Evolutionary conservation across 352 stramenopile species (phyloP).

Genomic region (Phytophthora pisi): DNA sequence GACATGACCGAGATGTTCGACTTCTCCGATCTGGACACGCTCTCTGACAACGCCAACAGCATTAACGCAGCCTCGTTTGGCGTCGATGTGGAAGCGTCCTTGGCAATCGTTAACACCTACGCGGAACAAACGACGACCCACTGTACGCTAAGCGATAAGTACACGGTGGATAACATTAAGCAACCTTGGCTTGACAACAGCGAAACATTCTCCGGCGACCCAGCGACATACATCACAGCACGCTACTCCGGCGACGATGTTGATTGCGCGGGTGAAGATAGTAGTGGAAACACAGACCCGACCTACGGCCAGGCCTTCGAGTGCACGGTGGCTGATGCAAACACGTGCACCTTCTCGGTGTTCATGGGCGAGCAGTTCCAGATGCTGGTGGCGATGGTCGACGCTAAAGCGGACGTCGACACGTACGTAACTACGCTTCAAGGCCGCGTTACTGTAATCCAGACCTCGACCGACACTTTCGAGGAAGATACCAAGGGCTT

Average conservation of each 20-base stretch:
- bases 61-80: constrained; percentile 36
- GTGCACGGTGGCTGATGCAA: neutral
- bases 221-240: constrained; percentile 5
- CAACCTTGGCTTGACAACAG: constrained; percentile 40
- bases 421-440: neutral
- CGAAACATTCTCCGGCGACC: neutral
- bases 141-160: constrained; percentile 16
- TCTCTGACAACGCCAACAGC: constrained; percentile 29
- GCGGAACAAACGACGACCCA: constrained; percentile 19
- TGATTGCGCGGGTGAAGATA: neutral
- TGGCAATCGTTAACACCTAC: constrained; percentile 32
- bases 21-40: constrained; percentile 52
- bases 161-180: constrained; percentile 35
- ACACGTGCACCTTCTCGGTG: constrained; percentile 14
- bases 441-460: constrained; percentile 44
- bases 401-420: constrained; percentile 19
- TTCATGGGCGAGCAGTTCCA: constrained; percentile 23
- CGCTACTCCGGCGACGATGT: neutral
- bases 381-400: constrained; percentile 7
- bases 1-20: constrained; percentile 44
- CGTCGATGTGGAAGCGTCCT: constrained; percentile 19
- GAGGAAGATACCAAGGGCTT: constrained; percentile 50
- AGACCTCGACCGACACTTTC: constrained; percentile 40
- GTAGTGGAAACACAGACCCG: neutral
- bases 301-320: neutral